Evolutionary conservation across 2,329 filamentous ascomycete species (phyloP).

Genomic region (Chaetoscypha palmicola): DNA sequence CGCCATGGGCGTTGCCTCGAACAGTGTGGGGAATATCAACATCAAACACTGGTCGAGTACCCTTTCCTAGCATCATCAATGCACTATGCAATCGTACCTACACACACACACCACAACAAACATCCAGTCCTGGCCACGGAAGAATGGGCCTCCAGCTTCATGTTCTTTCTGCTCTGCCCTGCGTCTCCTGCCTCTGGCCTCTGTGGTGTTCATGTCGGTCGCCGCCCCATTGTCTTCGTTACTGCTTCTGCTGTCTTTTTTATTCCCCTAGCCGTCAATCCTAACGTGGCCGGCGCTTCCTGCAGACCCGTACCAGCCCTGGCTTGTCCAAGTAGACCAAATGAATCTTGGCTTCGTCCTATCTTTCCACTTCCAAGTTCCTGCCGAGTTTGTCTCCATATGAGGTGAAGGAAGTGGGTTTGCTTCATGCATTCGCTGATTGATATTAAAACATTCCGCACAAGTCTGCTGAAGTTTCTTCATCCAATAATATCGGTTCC

Average conservation of each 20-base stretch:
- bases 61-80: conserved; percentile 27
- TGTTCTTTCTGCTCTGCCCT: conserved; percentile 2
- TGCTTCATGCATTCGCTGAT: conserved; percentile 13
- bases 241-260: conserved; percentile 17
- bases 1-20: conserved; percentile 23
- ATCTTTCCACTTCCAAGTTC: conserved; percentile 14
- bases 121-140: neutral
- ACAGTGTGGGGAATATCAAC: conserved; percentile 30
- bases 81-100: conserved; percentile 25
- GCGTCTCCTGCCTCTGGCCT: conserved; percentile 8
- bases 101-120: neutral
- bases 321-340: conserved; percentile 17
- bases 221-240: conserved; percentile 25
- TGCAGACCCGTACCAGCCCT: conserved; percentile 27
- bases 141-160: neutral
- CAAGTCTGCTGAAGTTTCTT: conserved; percentile 20
- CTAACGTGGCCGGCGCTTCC: conserved; percentile 25
- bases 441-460: conserved; percentile 1
- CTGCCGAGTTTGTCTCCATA: conserved; percentile 12
- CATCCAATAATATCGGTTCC: conserved; percentile 20
- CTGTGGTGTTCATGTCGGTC: conserved; percentile 27
- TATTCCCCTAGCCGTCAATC: conserved; percentile 24
- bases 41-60: conserved; percentile 30
- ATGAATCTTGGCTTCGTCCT: conserved; percentile 23
- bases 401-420: conserved; percentile 7